These are phyloP conservation scores for Brassica juncea DNA, from an alignment of 345 rosid genomes.

Conservation along the genomic window DNA sequence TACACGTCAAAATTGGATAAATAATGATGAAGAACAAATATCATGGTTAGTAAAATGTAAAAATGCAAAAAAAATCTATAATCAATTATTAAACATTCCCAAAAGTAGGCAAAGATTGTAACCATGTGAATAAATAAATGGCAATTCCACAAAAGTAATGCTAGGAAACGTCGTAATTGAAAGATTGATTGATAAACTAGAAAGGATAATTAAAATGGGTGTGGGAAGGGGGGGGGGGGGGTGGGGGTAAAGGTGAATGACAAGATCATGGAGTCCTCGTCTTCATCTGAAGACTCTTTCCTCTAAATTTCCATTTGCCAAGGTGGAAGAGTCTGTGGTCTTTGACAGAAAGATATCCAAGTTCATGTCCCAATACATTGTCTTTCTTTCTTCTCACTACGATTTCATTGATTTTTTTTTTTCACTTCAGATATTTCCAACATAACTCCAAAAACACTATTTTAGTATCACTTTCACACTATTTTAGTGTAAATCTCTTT, in stretches of 20 bases:
- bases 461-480: too few relatives aligned
- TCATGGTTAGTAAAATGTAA: slow-evolving; percentile 34
- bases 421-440: too few relatives aligned
- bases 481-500: neutral
- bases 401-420: too few relatives aligned
- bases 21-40: neutral
- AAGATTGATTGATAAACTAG: neutral
- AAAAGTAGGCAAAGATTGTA: slow-evolving; percentile 25
- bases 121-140: slow-evolving; percentile 25
- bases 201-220: slow-evolving; percentile 11
- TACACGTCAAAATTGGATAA: neutral
- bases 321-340: slow-evolving; percentile 5
- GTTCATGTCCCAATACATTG: slow-evolving; percentile 31
- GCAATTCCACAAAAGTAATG: neutral
- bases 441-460: too few relatives aligned
- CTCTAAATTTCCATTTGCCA: neutral
- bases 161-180: neutral
- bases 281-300: slow-evolving; percentile 38
- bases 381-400: slow-evolving; percentile 26
- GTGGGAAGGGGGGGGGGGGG: neutral
- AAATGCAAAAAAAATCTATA: slow-evolving; percentile 29
- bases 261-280: slow-evolving; percentile 35
- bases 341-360: slow-evolving; percentile 34
- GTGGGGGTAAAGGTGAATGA: slow-evolving; percentile 12
- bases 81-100: slow-evolving; percentile 19